phyloP scores from a whole-genome alignment of 2,329 filamentous ascomycete species.

The Cladophialophora psammophila region DNA sequence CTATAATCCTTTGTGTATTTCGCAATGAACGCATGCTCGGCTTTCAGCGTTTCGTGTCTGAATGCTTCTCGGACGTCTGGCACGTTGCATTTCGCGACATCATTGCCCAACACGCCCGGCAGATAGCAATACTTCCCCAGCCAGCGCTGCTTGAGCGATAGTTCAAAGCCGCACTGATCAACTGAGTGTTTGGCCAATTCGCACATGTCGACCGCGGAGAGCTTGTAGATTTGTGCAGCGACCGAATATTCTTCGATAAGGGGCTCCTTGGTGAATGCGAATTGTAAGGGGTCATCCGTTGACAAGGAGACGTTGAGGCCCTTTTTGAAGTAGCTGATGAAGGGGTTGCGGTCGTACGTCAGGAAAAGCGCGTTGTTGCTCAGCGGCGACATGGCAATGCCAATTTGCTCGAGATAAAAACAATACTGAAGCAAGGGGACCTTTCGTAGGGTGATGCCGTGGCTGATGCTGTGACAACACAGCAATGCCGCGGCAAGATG shows the following conservation, averaged over 20 bases:
- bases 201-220: conserved; percentile 97
- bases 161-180: conserved; percentile 91
- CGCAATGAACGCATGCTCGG: conserved; percentile 74
- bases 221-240: conserved; percentile 97
- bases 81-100: conserved; percentile 95
- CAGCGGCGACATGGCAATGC: conserved; percentile 98
- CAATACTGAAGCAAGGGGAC: conserved; percentile 95
- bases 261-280: conserved; percentile 97
- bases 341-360: conserved; percentile 95
- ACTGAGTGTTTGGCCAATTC: conserved; percentile 97
- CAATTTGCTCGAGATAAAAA: conserved; percentile 97
- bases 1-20: conserved; percentile 40
- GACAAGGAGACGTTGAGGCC: conserved; percentile 95
- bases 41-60: conserved; percentile 81
- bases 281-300: conserved; percentile 95
- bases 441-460: conserved; percentile 89
- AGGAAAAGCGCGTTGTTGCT: conserved; percentile 98
- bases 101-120: conserved; percentile 83
- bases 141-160: conserved; percentile 89
- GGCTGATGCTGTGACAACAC: conserved; percentile 96
- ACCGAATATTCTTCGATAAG: conserved; percentile 98
- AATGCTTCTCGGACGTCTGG: conserved; percentile 92
- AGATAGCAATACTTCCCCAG: conserved; percentile 78
- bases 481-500: conserved; percentile 90
- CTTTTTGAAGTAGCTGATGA: conserved; percentile 92